These are phyloP conservation scores for Choricystis sp. DNA, from an alignment of 139 green algal genomes.

Conservation along the genomic window DNA sequence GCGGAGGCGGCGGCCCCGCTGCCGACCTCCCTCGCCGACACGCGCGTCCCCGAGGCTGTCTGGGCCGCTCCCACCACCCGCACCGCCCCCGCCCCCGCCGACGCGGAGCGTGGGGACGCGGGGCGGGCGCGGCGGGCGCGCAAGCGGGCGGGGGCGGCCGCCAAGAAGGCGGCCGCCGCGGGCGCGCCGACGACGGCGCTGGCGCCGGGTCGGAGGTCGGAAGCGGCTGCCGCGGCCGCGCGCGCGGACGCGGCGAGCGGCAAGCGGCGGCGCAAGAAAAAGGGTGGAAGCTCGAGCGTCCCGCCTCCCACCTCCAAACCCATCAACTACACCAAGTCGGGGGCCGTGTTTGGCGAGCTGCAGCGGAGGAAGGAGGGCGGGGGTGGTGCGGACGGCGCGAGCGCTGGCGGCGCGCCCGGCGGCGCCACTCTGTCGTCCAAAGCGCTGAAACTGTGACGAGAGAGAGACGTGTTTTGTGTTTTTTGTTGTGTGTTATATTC, in stretches of 20 bases:
- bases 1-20: slow-evolving; percentile 59
- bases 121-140: slow-evolving; percentile 27
- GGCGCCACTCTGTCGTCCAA: background rate
- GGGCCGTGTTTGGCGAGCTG: slow-evolving; percentile 37
- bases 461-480: too few relatives aligned
- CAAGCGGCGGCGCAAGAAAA: background rate
- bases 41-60: slow-evolving; percentile 37
- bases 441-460: background rate
- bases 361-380: slow-evolving; percentile 19
- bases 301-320: slow-evolving; percentile 1
- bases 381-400: too few relatives aligned
- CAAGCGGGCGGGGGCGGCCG: slow-evolving; percentile 23
- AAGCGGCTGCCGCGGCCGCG: background rate
- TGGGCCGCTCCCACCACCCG: slow-evolving; percentile 11
- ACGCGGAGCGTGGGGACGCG: slow-evolving; percentile 45
- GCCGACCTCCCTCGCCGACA: slow-evolving; percentile 20
- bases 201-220: background rate
- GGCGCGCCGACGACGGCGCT: background rate
- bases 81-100: slow-evolving; percentile 10
- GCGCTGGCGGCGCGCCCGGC: background rate
- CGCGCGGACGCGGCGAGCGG: too few relatives aligned
- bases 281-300: too few relatives aligned
- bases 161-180: background rate
- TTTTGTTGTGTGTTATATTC: too few relatives aligned
- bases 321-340: slow-evolving; percentile 25